Base-by-base conservation (phyloP, 2,329 filamentous ascomycete species). In the Neonectria neomacrospora region DNA sequence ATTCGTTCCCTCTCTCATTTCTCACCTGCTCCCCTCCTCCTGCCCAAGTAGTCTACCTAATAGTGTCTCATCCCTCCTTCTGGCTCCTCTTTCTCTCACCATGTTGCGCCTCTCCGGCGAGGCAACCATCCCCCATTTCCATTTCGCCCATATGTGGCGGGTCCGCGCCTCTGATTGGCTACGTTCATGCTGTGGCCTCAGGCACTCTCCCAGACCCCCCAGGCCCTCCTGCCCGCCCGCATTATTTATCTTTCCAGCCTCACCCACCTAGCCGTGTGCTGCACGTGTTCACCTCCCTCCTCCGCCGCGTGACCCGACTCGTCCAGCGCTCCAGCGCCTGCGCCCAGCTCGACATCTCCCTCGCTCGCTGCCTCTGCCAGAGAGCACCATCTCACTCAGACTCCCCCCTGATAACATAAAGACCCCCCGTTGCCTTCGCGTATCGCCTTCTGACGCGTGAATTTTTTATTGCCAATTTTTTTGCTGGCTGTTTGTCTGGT, bases 201-300 rank as follows among this genome's bases (percentile, higher is more conserved):
- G 69, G 69, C 71, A 70, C 12, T n/a, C 16, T 9, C 14, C 26
- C 26, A 8, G 22, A 11, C 28, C 30, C 57, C 54, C 51, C 48
- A 22, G 28, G 54, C 34, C 32, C 22, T 30, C 47, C 55, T 58
- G 20, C 32, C 65, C 54, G 54, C 56, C 57, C 54, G 63, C 62
- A 65, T 66, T 77, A 77, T 77, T 77, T 77, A 78, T 77, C 71
- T 71, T 70, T 66, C 69, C 74, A 72, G 68, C 74, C 74, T 74
- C 75, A 41, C 75, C 73, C 74, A 76, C 71, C 75, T 78, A 57
- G 58, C 44, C 37, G 37, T 41, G n/a, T 41, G 37, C n/a, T 41
- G 77, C 78, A 80, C 78, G 78, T 80, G 78, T 77, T 79, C 73
- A 73, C 71, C 71, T 71, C 74, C 70, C 74, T 76, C 71, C 69